A percentile compares a stretch with the other conserved stretches of the same genome.
Conservation (phyloP, 176 grass and related monocot species). For the Aegilops tauschii region DNA sequence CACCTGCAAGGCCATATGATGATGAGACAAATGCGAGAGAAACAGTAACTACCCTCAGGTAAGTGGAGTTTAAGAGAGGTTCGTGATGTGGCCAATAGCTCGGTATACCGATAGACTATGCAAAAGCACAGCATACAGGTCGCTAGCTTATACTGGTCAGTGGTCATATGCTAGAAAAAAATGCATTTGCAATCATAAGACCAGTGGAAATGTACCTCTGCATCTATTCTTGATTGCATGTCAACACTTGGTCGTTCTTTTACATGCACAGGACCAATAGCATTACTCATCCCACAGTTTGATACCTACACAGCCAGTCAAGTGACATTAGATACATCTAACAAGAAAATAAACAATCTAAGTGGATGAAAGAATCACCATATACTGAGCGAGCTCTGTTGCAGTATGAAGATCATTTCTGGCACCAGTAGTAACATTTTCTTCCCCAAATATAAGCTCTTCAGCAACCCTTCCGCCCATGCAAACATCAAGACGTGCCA, state of each 20-base stretch:
- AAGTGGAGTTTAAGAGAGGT: background rate
- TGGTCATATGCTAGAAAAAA: constrained; percentile 1
- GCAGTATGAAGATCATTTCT: constrained; percentile 92
- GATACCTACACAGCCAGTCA: constrained; percentile 65
- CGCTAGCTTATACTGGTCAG: background rate
- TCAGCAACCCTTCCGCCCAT: constrained; percentile 98
- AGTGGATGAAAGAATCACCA: constrained; percentile 57
- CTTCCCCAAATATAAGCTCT: constrained; percentile 98
- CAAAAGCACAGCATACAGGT: background rate
- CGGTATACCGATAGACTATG: background rate
- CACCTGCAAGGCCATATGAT: constrained; percentile 52
- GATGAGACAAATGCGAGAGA: constrained; percentile 24
- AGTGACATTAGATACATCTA: constrained; percentile 1
- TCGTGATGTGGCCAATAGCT: background rate
- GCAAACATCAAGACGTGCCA: constrained; percentile 97
- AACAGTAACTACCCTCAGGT: background rate
- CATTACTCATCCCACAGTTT: constrained; percentile 95
- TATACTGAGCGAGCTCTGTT: constrained; percentile 96
- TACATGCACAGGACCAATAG: constrained; percentile 89
- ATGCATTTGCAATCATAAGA: background rate
- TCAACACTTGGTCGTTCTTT: constrained; percentile 83
- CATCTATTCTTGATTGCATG: constrained; percentile 98
- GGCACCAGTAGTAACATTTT: constrained; percentile 90
- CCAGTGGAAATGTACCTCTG: constrained; percentile 55
- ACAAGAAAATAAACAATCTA: background rate